Conservation (phyloP, 352 stramenopile genomes). For the Phytophthora capsici region DNA sequence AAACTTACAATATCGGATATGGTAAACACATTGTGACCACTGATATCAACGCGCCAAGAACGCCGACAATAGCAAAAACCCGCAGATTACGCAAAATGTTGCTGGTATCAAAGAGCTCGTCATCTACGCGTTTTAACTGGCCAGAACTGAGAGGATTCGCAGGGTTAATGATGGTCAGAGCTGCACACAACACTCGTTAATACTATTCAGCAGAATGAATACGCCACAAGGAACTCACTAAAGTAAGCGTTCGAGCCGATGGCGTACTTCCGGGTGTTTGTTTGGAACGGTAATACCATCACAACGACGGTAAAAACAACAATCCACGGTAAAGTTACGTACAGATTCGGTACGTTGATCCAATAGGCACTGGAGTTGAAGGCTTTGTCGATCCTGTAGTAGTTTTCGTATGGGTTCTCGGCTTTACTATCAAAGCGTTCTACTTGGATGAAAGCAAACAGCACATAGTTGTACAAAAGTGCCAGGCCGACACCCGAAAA, state of each 20-base stretch:
- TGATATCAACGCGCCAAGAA: slow-evolving; percentile 55
- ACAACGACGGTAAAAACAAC: slow-evolving; percentile 62
- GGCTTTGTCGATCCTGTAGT: slow-evolving; percentile 52
- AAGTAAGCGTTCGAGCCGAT: slow-evolving; percentile 74
- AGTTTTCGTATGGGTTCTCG: slow-evolving; percentile 38
- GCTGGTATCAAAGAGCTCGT: slow-evolving; percentile 39
- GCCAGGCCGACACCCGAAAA: slow-evolving; percentile 68
- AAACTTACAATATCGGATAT: slow-evolving; percentile 64
- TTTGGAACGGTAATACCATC: slow-evolving; percentile 61
- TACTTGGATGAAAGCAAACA: slow-evolving; percentile 53
- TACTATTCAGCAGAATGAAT: too few relatives aligned
- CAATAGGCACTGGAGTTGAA: slow-evolving; percentile 61
- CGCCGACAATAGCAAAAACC: slow-evolving; percentile 60
- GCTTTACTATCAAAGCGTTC: slow-evolving; percentile 36
- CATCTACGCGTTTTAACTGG: slow-evolving; percentile 46
- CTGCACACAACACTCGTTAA: slow-evolving; percentile 17
- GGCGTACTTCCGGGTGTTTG: slow-evolving; percentile 74
- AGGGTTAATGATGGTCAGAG: slow-evolving; percentile 69
- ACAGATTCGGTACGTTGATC: slow-evolving; percentile 60
- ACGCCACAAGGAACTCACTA: slow-evolving; percentile 24
- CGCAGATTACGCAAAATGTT: slow-evolving; percentile 64
- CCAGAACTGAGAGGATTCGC: slow-evolving; percentile 42
- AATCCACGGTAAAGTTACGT: slow-evolving; percentile 58
- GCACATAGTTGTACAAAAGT: slow-evolving; percentile 69
- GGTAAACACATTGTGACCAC: slow-evolving; percentile 63